Evolutionary conservation across 2,329 filamentous ascomycete genomes (phyloP), one percentile per base, ranked within the genome.

Genomic region (Triangularia setosa): DNA sequence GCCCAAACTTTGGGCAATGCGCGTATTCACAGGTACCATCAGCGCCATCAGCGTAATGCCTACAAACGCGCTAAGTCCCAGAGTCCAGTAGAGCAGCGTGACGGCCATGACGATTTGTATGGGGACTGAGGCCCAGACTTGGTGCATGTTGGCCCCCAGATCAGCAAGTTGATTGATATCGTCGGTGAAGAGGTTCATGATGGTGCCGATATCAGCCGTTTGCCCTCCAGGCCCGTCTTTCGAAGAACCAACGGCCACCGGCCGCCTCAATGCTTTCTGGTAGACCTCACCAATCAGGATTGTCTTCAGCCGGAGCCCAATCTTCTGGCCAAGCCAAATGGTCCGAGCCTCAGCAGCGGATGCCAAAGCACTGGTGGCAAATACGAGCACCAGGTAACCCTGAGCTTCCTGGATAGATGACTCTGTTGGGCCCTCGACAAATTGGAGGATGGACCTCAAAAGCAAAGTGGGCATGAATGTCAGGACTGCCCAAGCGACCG

Each of bases 181-280:
- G 44, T 98, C 94, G n/a, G 94, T 95, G 94, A 98, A 98, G 68
- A 98, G 83, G 76, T 98, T 98, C 80, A 98, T 98, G 72, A 98
- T 97, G 9, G 93, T 96, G 68, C 95, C 94, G 55, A 95, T 84
- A 66, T 94, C 96, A 35, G 93, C 93, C 78, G 96, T 91, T 61
- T 89, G 84, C 65, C 91, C 88, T 25, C 77, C 74, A 24, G 78
- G 75, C 7, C 77, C 69, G 21, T 75, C 73, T 28, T 74, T 74
- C 0, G 71, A 64, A 68, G 35, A 69, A 5, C 87, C 85, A 9
- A 92, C 87, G 30, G 92, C 89, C 18, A 92, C 93, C 77, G 95
- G 96, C 71, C 94, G 88, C 68, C 95, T 88, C 25, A 98, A 83
- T 2, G 94, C 92, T 78, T 98, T 98, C 64, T 92, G 91, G 75